Evolutionary conservation across 2,329 filamentous ascomycete genomes (phyloP), one percentile per base, ranked within the genome.

Genomic region (Ceratocystis cacaofunesta): DNA sequence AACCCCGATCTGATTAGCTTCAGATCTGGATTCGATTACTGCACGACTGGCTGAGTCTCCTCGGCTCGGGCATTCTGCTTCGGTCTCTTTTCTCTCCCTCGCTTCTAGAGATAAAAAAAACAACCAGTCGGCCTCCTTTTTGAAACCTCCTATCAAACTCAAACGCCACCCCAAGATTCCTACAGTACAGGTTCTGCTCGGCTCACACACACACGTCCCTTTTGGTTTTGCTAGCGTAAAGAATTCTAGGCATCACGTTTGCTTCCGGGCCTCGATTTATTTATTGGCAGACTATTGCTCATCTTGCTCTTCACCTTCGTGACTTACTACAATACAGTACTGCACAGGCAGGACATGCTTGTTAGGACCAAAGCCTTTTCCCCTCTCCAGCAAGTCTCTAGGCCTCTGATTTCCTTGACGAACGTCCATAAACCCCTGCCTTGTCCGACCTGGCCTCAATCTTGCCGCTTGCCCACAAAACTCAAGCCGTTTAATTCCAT

Each of bases 361-460:
- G 12, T 15, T 41, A 41, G 36, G 10, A 15, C 36, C 10, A 4
- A 41, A 41, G 36, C 36, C 36, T 41, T 41, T 41, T 15, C 3
- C 36, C 36, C 36, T 41, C 36, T 1, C 36, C 12, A 41, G 36
- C 36, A 41, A 41, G 36, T 15, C 36, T 41, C 36, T 41, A 41
- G 36, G 36, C 36, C 36, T 12, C 36, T 41, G 36, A 41, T 58
- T 32, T 12, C 32, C 12, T 58, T n/a, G 25, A 36, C 55, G 55
- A 36, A 41, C 36, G 12, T 15, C 36, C 55, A 30, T 30, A 17
- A n/a, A 36, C 55, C 55, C 55, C 32, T 28, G 32, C 55, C 55
- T 58, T 28, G 55, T n/a, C 28, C 32, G 55, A 58, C 55, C 55
- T 58, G 55, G 55, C 55, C 55, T 58, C 55, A 58, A 58, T 32